Conservation (phyloP, 306 rosid species). For the Dalbergia oliveri region DNA sequence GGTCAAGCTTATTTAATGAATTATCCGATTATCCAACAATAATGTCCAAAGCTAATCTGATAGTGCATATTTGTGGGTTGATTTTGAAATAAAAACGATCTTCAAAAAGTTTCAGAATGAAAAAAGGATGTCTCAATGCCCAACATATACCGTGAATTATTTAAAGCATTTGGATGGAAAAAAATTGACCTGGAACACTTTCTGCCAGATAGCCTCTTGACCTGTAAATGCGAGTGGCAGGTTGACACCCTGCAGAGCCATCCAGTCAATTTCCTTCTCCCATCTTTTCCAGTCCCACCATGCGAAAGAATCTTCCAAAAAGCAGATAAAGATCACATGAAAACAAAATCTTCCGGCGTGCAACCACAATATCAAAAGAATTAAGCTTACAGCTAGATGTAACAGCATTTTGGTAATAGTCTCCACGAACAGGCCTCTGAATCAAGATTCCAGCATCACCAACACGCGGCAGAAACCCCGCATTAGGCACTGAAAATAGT, state of each 20-base stretch:
- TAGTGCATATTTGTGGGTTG: conserved; percentile 1
- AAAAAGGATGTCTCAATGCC: conserved; percentile 26
- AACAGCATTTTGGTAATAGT: conserved; percentile 95
- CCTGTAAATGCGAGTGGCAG: conserved; percentile 91
- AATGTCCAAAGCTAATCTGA: background rate
- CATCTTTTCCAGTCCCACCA: conserved; percentile 98
- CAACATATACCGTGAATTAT: background rate
- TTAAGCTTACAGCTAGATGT: conserved; percentile 84
- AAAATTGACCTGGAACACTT: conserved; percentile 73
- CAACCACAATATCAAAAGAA: conserved; percentile 25
- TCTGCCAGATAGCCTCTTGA: conserved; percentile 94
- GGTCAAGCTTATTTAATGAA: too few relatives aligned
- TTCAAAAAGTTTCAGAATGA: background rate
- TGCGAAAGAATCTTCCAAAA: conserved; percentile 74
- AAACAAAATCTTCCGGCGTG: conserved; percentile 23
- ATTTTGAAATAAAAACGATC: conserved; percentile 10
- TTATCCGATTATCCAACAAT: too few relatives aligned
- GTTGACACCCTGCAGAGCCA: conserved; percentile 94
- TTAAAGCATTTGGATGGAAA: conserved; percentile 26
- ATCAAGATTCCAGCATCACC: conserved; percentile 57
- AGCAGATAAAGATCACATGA: conserved; percentile 41
- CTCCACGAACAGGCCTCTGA: conserved; percentile 79
- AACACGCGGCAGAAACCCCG: conserved; percentile 68
- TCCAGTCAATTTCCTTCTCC: conserved; percentile 97
- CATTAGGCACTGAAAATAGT: conserved; percentile 66